These are phyloP conservation scores for Eucalyptus grandis DNA, from an alignment of 345 rosid species.

Conservation along the genomic window DNA sequence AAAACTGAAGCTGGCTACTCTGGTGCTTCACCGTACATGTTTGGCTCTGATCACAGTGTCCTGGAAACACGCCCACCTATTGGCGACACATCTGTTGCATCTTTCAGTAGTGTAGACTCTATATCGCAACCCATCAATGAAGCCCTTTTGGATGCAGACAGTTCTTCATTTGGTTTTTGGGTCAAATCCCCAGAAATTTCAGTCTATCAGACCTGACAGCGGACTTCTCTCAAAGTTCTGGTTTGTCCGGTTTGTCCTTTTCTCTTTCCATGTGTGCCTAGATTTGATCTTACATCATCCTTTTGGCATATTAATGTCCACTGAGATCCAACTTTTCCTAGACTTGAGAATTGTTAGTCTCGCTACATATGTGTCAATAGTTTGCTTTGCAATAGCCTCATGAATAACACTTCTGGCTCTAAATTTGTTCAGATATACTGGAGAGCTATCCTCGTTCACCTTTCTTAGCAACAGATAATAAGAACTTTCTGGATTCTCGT, in stretches of 20 bases:
- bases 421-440: conserved; percentile 50
- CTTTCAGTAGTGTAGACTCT: conserved; percentile 70
- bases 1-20: conserved; percentile 71
- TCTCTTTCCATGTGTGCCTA: not conserved
- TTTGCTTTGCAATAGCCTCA: not conserved
- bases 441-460: conserved; percentile 86
- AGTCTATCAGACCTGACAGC: conserved; percentile 94
- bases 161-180: conserved; percentile 66
- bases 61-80: conserved; percentile 55
- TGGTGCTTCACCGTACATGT: conserved; percentile 50
- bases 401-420: not conserved
- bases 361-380: not conserved
- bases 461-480: conserved; percentile 40
- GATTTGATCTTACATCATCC: not conserved
- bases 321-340: not conserved
- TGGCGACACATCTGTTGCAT: conserved; percentile 56
- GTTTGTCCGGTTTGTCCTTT: conserved; percentile 13
- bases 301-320: not conserved
- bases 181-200: conserved; percentile 74
- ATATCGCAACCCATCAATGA: conserved; percentile 64
- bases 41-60: conserved; percentile 59
- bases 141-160: conserved; percentile 58
- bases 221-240: conserved; percentile 86
- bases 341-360: not conserved
- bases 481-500: conserved; percentile 42